Conservation (phyloP, 371 early-diverging fungal species). For the Lichtheimia corymbifera region DNA sequence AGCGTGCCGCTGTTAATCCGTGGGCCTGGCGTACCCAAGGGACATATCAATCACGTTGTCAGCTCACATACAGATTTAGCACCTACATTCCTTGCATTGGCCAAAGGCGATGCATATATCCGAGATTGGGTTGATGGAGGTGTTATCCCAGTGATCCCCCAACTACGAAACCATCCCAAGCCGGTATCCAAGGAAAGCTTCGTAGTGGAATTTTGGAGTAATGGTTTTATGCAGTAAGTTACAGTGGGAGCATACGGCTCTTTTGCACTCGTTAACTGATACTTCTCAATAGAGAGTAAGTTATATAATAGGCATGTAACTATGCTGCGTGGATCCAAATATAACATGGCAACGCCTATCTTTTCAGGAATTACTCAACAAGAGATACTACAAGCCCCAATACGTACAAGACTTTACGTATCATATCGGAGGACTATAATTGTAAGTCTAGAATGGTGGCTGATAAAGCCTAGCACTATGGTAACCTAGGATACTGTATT, state of each 20-base stretch:
- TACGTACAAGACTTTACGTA: constrained; percentile 62
- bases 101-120: constrained; percentile 32
- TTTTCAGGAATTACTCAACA: no score
- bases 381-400: background rate
- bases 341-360: no score
- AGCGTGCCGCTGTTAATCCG: constrained; percentile 64
- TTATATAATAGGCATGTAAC: no score
- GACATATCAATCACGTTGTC: constrained; percentile 40
- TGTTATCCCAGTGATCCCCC: constrained; percentile 49
- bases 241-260: no score
- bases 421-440: constrained; percentile 55
- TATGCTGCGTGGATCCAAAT: no score
- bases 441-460: constrained; percentile 31
- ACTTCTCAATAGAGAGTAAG: no score
- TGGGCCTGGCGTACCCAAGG: constrained; percentile 63
- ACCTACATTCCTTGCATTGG: constrained; percentile 63
- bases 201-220: constrained; percentile 62
- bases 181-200: constrained; percentile 56
- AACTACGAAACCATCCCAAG: constrained; percentile 33
- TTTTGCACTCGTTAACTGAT: no score
- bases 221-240: no score
- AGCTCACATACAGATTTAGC: constrained; percentile 64
- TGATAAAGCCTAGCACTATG: background rate
- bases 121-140: constrained; percentile 58
- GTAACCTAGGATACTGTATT: background rate